Evolutionary conservation across 2,329 filamentous ascomycete species (phyloP).

Genomic region (Monosporascus sp.): DNA sequence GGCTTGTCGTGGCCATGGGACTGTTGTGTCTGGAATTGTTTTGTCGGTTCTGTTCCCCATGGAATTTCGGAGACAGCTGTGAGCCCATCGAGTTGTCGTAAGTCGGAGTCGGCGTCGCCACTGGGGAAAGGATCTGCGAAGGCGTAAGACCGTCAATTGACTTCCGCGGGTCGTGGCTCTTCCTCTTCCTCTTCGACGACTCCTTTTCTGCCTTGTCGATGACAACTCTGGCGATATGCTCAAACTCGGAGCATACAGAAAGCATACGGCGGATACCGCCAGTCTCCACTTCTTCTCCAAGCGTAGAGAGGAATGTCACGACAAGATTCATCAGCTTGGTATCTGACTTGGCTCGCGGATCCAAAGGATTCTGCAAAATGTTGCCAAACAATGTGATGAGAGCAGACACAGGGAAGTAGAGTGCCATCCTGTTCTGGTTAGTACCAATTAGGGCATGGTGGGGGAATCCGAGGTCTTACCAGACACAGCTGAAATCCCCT

Average conservation of each 20-base stretch:
- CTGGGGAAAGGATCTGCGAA: slow-evolving; percentile 16
- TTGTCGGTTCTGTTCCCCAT: slow-evolving; percentile 27
- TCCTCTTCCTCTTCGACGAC: slow-evolving; percentile 75
- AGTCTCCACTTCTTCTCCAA: slow-evolving; percentile 85
- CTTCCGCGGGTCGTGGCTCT: slow-evolving; percentile 51
- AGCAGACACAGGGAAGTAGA: slow-evolving; percentile 95
- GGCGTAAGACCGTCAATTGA: slow-evolving; percentile 9
- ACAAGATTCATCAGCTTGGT: slow-evolving; percentile 88
- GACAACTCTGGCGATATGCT: slow-evolving; percentile 84
- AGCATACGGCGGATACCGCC: slow-evolving; percentile 92
- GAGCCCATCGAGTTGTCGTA: slow-evolving; percentile 21
- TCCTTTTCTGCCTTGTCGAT: slow-evolving; percentile 91
- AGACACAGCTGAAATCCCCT: slow-evolving; percentile 90
- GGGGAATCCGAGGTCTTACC: slow-evolving; percentile 50
- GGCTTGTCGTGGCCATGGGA: slow-evolving; percentile 33
- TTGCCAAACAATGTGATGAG: slow-evolving; percentile 95
- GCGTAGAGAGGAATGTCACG: slow-evolving; percentile 82
- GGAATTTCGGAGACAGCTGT: slow-evolving; percentile 26
- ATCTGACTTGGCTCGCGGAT: slow-evolving; percentile 82
- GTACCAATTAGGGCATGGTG: slow-evolving; percentile 5
- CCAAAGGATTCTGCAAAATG: slow-evolving; percentile 90
- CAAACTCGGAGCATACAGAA: slow-evolving; percentile 90
- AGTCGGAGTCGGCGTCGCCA: slow-evolving; percentile 25
- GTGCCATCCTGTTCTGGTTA: slow-evolving; percentile 61
- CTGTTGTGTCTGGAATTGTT: slow-evolving; percentile 29